Evolutionary conservation across 495 filamentous ascomycete genomes (phyloP), one percentile per base, ranked within the genome.

Genomic region (Trichocladium antarcticum): DNA sequence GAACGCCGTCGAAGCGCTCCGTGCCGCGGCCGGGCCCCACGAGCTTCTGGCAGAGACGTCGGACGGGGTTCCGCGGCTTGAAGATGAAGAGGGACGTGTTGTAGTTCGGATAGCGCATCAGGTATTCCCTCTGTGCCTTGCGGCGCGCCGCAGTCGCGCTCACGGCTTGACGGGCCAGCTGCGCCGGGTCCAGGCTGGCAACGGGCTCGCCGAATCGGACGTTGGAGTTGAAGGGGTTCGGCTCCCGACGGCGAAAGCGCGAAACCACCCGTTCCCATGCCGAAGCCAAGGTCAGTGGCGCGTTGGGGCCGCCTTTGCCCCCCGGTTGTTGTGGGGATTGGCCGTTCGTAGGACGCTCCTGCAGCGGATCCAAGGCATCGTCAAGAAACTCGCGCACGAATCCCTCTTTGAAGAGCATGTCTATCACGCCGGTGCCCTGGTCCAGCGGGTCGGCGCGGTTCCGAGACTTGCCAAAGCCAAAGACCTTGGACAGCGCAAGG

Each of bases 321-420:
- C 46, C 38, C 16, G 55, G 58, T 9, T 60, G 60, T 37, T 59
- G 53, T 20, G 70, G 57, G 2, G 65, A 62, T 22, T 68, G 64
- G 32, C 56, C 55, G 35, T 66, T 64, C 6, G 64, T 63, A 10
- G 68, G 54, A 7, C 49, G 53, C 43, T 72, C 58, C 42, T 75
- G 70, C 3, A 69, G 57, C 11, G 65, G 62, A 46, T 70, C 69
- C 41, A 70, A 49, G 10, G 61, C 72, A 53, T 96, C 88, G 57
- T 95, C 86, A 12, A 99, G 80, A 55, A 97, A 99, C 54, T 96
- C 92, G 51, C 79, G 80, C 22, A 97, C 88, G 22, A 97, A 85
- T 9, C 86, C 89, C 67, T 95, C 92, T 56, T 96, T 96, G 46
- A 96, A 68, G 22, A 99, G 74, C 89, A 95, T 90, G 57, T 95